A percentile compares a stretch with the other conserved stretches of the same genome.
Evolutionary conservation across 2,329 filamentous ascomycete genomes (phyloP).

Genomic region (Lecanicillium sp.): DNA sequence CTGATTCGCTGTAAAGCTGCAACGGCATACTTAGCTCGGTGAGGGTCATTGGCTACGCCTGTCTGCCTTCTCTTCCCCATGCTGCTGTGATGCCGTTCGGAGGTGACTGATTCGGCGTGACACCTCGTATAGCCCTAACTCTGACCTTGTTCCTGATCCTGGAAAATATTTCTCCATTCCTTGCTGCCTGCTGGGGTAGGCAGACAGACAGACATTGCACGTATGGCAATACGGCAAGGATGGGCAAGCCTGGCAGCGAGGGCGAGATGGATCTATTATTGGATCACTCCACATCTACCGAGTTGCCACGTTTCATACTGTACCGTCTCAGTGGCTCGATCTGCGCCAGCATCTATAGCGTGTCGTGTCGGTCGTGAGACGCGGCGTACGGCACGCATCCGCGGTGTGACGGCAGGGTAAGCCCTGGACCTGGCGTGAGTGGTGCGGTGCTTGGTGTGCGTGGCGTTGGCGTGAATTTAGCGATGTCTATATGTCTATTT

Average conservation of each 20-base stretch:
- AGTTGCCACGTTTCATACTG: constrained; percentile 11
- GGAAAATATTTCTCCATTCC: background rate
- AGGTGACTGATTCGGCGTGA: constrained; percentile 7
- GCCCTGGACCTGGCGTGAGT: constrained; percentile 3
- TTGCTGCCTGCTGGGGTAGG: background rate
- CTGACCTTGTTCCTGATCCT: background rate
- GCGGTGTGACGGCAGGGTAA: background rate
- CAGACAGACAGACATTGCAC: background rate
- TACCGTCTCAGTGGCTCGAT: background rate
- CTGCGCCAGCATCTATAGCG: background rate
- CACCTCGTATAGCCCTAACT: background rate
- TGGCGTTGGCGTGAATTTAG: background rate
- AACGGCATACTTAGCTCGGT: background rate
- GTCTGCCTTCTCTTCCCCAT: background rate
- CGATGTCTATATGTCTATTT: background rate
- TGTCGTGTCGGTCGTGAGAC: constrained; percentile 12
- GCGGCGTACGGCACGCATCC: constrained; percentile 7
- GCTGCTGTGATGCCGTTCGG: background rate
- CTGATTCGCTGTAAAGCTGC: background rate
- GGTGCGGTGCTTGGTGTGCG: background rate
- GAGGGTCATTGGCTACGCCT: background rate
- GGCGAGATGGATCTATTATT: background rate
- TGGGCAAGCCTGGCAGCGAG: background rate
- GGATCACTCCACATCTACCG: background rate
- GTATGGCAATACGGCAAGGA: background rate